Conservation (phyloP, 805 yeast genomes). For the Myxozyma nipponensis region DNA sequence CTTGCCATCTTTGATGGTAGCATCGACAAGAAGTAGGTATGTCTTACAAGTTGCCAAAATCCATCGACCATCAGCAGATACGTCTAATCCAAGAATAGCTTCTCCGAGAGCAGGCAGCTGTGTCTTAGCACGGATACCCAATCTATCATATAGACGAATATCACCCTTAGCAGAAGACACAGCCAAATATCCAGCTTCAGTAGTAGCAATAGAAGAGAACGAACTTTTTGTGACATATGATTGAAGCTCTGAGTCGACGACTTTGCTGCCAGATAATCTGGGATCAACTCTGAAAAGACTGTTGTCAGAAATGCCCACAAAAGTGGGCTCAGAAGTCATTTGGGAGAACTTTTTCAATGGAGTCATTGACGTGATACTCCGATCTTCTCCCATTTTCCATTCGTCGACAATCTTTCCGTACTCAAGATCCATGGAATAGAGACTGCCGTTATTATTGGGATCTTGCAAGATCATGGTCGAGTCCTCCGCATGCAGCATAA, state of each 20-base stretch:
- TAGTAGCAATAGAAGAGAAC: slow-evolving; percentile 63
- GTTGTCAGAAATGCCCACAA: slow-evolving; percentile 63
- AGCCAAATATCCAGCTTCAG: slow-evolving; percentile 69
- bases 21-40: slow-evolving; percentile 67
- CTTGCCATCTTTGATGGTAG: slow-evolving; percentile 57
- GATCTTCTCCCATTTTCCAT: slow-evolving; percentile 57
- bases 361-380: slow-evolving; percentile 53
- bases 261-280: slow-evolving; percentile 54
- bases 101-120: slow-evolving; percentile 81
- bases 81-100: slow-evolving; percentile 60
- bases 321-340: slow-evolving; percentile 66
- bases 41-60: slow-evolving; percentile 73
- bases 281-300: slow-evolving; percentile 79
- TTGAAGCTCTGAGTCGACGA: slow-evolving; percentile 56
- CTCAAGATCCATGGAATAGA: slow-evolving; percentile 74
- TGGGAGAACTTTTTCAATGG: slow-evolving; percentile 75
- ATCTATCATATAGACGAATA: slow-evolving; percentile 63
- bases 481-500: slow-evolving; percentile 78
- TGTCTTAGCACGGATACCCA: slow-evolving; percentile 76
- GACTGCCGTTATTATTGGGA: slow-evolving; percentile 41
- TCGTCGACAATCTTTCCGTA: slow-evolving; percentile 83
- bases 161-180: slow-evolving; percentile 75
- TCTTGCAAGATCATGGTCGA: slow-evolving; percentile 63
- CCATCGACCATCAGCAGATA: slow-evolving; percentile 77
- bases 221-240: slow-evolving; percentile 52